Evolutionary conservation across 2,329 filamentous ascomycete species (phyloP).

Genomic region (Exserohilum turcica): DNA sequence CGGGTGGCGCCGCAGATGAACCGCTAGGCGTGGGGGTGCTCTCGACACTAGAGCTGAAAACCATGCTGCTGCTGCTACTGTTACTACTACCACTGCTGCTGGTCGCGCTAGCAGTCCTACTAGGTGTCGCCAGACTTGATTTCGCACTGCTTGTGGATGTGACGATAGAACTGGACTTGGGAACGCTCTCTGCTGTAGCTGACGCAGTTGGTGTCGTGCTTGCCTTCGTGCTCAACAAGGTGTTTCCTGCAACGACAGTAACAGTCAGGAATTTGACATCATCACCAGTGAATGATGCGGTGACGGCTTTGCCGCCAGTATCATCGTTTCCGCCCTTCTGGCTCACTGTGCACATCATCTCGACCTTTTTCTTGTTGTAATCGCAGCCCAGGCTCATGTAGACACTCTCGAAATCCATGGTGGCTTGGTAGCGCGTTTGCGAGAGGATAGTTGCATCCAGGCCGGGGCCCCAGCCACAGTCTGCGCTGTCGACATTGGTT

Average conservation of each 20-base stretch:
- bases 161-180: slow-evolving; percentile 5
- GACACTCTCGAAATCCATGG: slow-evolving; percentile 20
- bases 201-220: slow-evolving; percentile 12
- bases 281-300: slow-evolving; percentile 21
- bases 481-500: slow-evolving; percentile 19
- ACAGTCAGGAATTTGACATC: slow-evolving; percentile 30
- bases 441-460: slow-evolving; percentile 25
- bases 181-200: slow-evolving; percentile 7
- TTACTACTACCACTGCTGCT: background rate
- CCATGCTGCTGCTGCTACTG: slow-evolving; percentile 1
- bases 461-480: slow-evolving; percentile 36
- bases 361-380: slow-evolving; percentile 23
- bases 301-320: slow-evolving; percentile 11
- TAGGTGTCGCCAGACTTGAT: slow-evolving; percentile 1
- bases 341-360: slow-evolving; percentile 35
- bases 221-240: slow-evolving; percentile 23
- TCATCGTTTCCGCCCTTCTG: slow-evolving; percentile 26
- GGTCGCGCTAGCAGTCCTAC: background rate
- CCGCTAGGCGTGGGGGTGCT: slow-evolving; percentile 11
- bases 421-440: slow-evolving; percentile 27
- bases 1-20: slow-evolving; percentile 15
- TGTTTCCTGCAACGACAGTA: slow-evolving; percentile 29
- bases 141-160: slow-evolving; percentile 8
- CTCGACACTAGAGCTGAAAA: slow-evolving; percentile 2
- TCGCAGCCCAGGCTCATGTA: slow-evolving; percentile 37